Evolutionary conservation across 2,329 filamentous ascomycete genomes (phyloP).

Genomic region (Hypocreales sp.): DNA sequence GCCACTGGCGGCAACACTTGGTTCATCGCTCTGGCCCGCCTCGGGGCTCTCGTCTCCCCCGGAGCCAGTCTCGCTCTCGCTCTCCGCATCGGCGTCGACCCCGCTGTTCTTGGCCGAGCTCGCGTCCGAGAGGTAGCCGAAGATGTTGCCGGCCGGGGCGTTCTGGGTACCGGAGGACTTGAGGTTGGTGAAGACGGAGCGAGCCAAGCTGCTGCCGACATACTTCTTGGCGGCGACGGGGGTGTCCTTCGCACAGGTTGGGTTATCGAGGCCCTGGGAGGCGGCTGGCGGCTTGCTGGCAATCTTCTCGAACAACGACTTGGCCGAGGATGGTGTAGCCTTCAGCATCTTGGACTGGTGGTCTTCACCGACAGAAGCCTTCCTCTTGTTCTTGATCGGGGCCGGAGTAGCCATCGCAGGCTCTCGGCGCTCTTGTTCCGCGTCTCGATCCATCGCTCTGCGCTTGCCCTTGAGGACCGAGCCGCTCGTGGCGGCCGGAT

Average conservation of each 20-base stretch:
- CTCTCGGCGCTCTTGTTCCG: conserved; percentile 19
- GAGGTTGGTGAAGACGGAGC: conserved; percentile 25
- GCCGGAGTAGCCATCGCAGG: conserved; percentile 11
- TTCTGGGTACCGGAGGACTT: conserved; percentile 15
- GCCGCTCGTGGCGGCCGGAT: conserved; percentile 17
- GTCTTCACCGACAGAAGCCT: conserved; percentile 27
- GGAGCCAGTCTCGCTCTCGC: conserved; percentile 28
- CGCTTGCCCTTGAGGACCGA: conserved; percentile 31
- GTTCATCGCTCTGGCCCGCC: conserved; percentile 25
- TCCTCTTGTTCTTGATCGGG: conserved; percentile 34
- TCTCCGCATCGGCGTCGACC: conserved; percentile 29
- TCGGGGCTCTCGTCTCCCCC: conserved; percentile 27
- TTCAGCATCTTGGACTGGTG: conserved; percentile 36
- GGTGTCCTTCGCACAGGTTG: conserved; percentile 15
- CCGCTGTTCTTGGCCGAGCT: conserved; percentile 40
- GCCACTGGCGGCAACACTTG: conserved; percentile 24
- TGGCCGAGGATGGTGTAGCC: conserved; percentile 35
- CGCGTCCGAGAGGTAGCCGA: conserved; percentile 41
- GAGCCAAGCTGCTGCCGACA: conserved; percentile 20
- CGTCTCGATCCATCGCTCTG: conserved; percentile 25
- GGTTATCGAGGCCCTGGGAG: too few relatives aligned
- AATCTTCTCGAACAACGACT: conserved; percentile 40
- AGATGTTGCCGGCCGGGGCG: conserved; percentile 31
- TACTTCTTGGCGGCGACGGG: conserved; percentile 19
- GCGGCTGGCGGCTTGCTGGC: conserved; percentile 33